phyloP scores from a whole-genome alignment of 208 protist species.

The Endotrypanum monterogeii region DNA sequence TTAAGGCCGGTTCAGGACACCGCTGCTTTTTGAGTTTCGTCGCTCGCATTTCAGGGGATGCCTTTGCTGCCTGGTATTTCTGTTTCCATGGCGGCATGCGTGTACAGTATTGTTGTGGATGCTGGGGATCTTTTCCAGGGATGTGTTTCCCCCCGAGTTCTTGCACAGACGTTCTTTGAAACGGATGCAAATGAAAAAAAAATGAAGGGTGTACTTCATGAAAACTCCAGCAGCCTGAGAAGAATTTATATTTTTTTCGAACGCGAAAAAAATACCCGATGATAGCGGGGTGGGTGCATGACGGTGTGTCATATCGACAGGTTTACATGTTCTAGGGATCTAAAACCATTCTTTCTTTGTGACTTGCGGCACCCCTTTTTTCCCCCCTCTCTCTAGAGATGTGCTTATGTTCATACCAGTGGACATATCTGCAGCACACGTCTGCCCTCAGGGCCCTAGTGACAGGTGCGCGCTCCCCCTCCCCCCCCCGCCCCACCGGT shows the following conservation, averaged over 20 bases:
- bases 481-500: no score
- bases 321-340: neutral
- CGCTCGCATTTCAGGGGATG: neutral
- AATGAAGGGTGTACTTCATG: neutral
- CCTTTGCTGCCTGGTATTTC: neutral
- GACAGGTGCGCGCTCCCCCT: neutral
- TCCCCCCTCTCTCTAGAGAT: neutral
- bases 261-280: neutral
- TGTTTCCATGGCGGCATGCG: neutral
- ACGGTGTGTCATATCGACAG: neutral
- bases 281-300: neutral
- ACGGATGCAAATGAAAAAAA: neutral
- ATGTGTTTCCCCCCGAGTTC: neutral
- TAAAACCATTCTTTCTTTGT: neutral
- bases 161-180: slow-evolving; percentile 1
- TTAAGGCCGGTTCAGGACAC: neutral
- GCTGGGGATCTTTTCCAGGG: neutral
- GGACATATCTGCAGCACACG: neutral
- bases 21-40: neutral
- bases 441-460: neutral
- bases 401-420: neutral
- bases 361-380: neutral
- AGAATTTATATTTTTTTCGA: neutral
- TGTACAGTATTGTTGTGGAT: neutral
- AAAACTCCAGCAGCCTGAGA: neutral